Evolutionary conservation across 306 rosid genomes (phyloP).

Genomic region (Boehmeria nivea): DNA sequence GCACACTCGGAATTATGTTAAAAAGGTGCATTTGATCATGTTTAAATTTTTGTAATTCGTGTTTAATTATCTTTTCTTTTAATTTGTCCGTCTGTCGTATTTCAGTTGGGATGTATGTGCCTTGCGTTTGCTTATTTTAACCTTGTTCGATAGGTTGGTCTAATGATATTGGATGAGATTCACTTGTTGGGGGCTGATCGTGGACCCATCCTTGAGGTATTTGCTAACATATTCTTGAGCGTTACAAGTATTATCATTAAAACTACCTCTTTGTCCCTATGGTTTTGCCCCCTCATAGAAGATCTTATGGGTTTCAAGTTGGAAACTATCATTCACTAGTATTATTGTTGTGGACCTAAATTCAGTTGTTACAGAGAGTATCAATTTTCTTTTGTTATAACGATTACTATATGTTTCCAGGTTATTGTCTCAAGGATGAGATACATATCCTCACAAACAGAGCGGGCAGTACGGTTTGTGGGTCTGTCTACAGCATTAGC

Average conservation of each 20-base stretch:
- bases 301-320: background rate
- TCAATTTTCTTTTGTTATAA: no score
- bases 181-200: conserved; percentile 98
- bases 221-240: conserved; percentile 1
- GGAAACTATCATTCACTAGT: no score
- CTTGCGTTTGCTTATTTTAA: conserved; percentile 11
- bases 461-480: conserved; percentile 76
- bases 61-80: background rate
- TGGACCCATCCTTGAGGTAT: conserved; percentile 98
- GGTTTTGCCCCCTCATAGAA: background rate
- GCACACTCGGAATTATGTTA: conserved; percentile 93
- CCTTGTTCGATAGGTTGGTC: conserved; percentile 70
- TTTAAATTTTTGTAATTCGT: background rate
- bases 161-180: conserved; percentile 89
- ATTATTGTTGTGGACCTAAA: no score
- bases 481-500: conserved; percentile 98
- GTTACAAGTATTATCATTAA: background rate
- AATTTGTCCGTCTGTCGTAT: no score
- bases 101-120: no score
- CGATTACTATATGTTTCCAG: conserved; percentile 32
- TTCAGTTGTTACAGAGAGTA: no score
- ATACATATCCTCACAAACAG: conserved; percentile 96
- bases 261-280: conserved; percentile 6
- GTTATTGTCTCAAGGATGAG: conserved; percentile 98
- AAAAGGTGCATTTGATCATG: conserved; percentile 45